Evolutionary conservation across 495 filamentous ascomycete species (phyloP).

Genomic region (Astrothelium subdiscretum): DNA sequence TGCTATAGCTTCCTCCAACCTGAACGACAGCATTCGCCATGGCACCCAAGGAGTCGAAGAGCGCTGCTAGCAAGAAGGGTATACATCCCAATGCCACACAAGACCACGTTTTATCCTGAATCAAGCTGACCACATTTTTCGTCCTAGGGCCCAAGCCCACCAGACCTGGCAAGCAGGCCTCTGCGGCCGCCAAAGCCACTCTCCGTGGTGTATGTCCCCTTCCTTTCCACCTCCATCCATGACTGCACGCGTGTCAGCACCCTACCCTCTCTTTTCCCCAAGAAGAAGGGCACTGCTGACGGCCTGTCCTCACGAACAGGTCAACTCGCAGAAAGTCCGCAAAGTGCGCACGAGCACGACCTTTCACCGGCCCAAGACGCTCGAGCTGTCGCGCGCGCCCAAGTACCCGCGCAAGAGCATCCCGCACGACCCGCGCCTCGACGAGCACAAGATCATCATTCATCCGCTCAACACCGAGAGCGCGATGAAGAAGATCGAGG

Average conservation of each 20-base stretch:
- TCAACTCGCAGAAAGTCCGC: slow-evolving; percentile 72
- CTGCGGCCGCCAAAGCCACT: slow-evolving; percentile 84
- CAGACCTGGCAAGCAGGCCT: slow-evolving; percentile 63
- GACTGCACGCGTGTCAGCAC: slow-evolving; percentile 32
- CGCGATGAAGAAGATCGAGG: slow-evolving; percentile 99
- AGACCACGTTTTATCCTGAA: not conserved
- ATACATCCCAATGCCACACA: slow-evolving; percentile 15
- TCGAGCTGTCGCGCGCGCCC: slow-evolving; percentile 75
- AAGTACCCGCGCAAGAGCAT: slow-evolving; percentile 97
- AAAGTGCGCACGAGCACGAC: slow-evolving; percentile 88
- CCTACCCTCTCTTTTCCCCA: slow-evolving; percentile 17
- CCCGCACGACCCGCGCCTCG: slow-evolving; percentile 77
- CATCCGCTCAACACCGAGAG: slow-evolving; percentile 87
- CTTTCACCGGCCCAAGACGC: slow-evolving; percentile 96
- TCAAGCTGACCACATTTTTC: slow-evolving; percentile 28
- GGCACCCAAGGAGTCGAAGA: slow-evolving; percentile 47
- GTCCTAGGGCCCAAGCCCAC: slow-evolving; percentile 49
- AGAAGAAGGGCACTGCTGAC: slow-evolving; percentile 30
- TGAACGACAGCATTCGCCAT: slow-evolving; percentile 36
- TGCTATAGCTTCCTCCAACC: not conserved
- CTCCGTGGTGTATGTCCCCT: slow-evolving; percentile 64
- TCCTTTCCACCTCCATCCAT: slow-evolving; percentile 6
- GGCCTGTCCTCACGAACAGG: slow-evolving; percentile 39
- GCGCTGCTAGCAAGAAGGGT: slow-evolving; percentile 50
- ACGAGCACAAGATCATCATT: slow-evolving; percentile 65